Conservation (phyloP, 2,329 filamentous ascomycete genomes). For the Fusarium nanum region DNA sequence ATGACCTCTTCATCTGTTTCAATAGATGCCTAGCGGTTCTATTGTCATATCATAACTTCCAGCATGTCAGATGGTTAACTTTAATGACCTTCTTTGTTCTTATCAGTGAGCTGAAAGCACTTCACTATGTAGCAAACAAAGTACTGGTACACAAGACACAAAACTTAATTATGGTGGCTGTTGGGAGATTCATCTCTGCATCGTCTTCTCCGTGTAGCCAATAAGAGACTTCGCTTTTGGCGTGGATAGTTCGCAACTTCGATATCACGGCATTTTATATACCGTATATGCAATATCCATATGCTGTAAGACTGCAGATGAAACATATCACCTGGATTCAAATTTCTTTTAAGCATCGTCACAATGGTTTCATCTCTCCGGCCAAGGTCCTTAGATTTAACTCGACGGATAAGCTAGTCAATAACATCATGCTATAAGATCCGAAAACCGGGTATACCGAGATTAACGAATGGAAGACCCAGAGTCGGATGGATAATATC, state of each 20-base stretch:
- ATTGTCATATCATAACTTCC: neutral
- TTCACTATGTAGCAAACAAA: neutral
- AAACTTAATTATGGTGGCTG: neutral
- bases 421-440: neutral
- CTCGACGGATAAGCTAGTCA: neutral
- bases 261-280: neutral
- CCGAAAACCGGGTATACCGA: neutral
- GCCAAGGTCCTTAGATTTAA: neutral
- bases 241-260: neutral
- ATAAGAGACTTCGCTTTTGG: neutral
- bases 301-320: conserved; percentile 2
- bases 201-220: neutral
- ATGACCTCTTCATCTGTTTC: neutral
- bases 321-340: neutral
- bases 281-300: conserved; percentile 5
- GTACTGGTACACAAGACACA: neutral
- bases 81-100: neutral
- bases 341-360: neutral
- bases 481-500: neutral
- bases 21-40: neutral
- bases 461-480: neutral
- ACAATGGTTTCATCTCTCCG: neutral
- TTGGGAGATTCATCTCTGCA: neutral
- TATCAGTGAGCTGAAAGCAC: neutral
- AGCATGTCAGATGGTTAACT: neutral